phyloP scores from a whole-genome alignment of 164 flowering plant species.

The Sedum album region DNA sequence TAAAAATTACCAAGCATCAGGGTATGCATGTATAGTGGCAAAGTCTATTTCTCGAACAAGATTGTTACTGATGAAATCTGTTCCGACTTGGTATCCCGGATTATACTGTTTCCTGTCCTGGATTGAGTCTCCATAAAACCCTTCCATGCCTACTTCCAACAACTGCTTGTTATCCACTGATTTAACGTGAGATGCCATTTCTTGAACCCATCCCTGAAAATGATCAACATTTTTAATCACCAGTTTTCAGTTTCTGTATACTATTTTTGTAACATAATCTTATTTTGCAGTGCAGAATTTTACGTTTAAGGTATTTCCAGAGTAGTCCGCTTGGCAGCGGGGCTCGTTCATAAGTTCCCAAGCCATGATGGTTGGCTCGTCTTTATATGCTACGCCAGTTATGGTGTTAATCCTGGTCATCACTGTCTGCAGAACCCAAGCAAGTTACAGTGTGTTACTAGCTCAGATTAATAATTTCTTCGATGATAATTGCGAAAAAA shows the following conservation, averaged over 20 bases:
- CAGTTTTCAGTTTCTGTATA: neutral
- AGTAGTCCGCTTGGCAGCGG: conserved; percentile 32
- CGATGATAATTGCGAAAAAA: neutral
- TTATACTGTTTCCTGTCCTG: conserved; percentile 31
- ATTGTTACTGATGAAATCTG: conserved; percentile 37
- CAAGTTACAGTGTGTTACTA: neutral
- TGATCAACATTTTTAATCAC: neutral
- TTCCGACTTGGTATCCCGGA: conserved; percentile 34
- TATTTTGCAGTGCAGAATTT: neutral
- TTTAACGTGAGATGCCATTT: conserved; percentile 41
- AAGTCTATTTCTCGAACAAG: conserved; percentile 34
- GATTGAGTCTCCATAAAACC: conserved; percentile 38
- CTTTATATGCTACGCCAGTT: conserved; percentile 26
- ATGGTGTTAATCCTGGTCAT: conserved; percentile 34
- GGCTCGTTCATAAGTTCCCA: conserved; percentile 58
- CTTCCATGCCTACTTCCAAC: conserved; percentile 40
- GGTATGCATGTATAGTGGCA: conserved; percentile 33
- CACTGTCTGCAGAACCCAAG: conserved; percentile 20
- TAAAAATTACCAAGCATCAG: conserved; percentile 29
- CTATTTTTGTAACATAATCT: too few species aligned
- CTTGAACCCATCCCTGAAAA: conserved; percentile 37
- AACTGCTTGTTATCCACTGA: conserved; percentile 34
- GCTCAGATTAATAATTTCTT: neutral
- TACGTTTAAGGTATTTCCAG: conserved; percentile 36
- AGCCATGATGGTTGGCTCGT: conserved; percentile 42